Conservation (phyloP, 257 asterid species). For the Solanum gracilifrons region DNA sequence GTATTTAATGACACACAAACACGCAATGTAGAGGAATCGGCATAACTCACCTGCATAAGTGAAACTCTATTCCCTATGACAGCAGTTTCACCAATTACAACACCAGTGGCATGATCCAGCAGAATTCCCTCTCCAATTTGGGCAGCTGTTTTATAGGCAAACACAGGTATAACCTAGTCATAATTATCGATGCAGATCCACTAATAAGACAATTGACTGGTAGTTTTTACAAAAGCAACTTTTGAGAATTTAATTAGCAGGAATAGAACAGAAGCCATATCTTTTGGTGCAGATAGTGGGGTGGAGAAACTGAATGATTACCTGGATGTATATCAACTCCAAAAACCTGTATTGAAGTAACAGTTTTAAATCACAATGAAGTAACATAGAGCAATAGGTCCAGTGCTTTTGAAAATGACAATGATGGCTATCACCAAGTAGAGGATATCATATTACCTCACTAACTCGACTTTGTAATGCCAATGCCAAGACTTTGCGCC, state of each 20-base stretch:
- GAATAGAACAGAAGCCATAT: background rate
- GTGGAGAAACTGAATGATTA: background rate
- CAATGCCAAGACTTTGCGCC: conserved; percentile 30
- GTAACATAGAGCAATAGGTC: background rate
- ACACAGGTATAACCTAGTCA: background rate
- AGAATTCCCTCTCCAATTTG: conserved; percentile 36
- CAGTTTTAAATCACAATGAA: background rate
- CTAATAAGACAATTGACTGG: background rate
- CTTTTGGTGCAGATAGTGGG: background rate
- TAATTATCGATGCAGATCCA: background rate
- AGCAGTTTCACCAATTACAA: conserved; percentile 41
- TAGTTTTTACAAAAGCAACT: background rate
- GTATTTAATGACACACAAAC: background rate
- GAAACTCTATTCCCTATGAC: conserved; percentile 35
- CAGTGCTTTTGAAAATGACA: background rate
- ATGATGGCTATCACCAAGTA: background rate
- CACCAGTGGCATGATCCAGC: conserved; percentile 35
- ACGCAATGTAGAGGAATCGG: background rate
- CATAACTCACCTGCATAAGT: conserved; percentile 27
- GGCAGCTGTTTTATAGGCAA: conserved; percentile 19
- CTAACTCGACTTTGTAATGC: conserved; percentile 38
- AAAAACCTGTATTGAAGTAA: conserved; percentile 21
- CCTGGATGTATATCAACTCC: conserved; percentile 46
- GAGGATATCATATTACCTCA: conserved; percentile 19
- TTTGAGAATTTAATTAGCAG: background rate